A percentile compares a stretch with the other conserved stretches of the same genome.
Conservation (phyloP, 148 eudicot species). For the Nepenthes gracilis region DNA sequence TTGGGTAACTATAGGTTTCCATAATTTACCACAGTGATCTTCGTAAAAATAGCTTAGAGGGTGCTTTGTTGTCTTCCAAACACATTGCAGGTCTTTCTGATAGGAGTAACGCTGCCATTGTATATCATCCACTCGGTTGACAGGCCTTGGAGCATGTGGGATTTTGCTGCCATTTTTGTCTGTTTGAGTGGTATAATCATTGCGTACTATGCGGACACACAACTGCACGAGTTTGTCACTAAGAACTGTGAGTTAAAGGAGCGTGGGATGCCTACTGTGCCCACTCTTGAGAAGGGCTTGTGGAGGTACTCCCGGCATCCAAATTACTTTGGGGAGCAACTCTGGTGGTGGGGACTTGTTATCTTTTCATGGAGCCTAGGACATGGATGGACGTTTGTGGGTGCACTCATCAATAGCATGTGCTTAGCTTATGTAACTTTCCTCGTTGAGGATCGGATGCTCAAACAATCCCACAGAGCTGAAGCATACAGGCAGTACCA, state of each 20-base stretch:
- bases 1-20: no score
- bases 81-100: slow-evolving; percentile 51
- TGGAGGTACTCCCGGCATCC: slow-evolving; percentile 91
- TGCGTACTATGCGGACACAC: slow-evolving; percentile 77
- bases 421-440: slow-evolving; percentile 73
- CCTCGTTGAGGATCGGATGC: slow-evolving; percentile 79
- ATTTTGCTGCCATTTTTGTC: slow-evolving; percentile 30
- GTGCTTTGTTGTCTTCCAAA: slow-evolving; percentile 1
- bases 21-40: no score
- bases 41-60: neutral
- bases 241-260: slow-evolving; percentile 43
- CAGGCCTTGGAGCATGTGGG: slow-evolving; percentile 55
- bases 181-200: slow-evolving; percentile 51
- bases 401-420: slow-evolving; percentile 57
- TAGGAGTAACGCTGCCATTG: slow-evolving; percentile 62
- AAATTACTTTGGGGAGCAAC: slow-evolving; percentile 90
- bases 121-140: slow-evolving; percentile 56
- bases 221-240: slow-evolving; percentile 46
- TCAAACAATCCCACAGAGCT: slow-evolving; percentile 46
- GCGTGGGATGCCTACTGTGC: slow-evolving; percentile 31
- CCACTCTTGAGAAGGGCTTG: slow-evolving; percentile 55
- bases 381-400: slow-evolving; percentile 43
- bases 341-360: slow-evolving; percentile 98
- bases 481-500: slow-evolving; percentile 67
- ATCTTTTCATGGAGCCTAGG: slow-evolving; percentile 74